Evolutionary conservation across 805 yeast species (phyloP).

Genomic region (Pichia paraexigua): DNA sequence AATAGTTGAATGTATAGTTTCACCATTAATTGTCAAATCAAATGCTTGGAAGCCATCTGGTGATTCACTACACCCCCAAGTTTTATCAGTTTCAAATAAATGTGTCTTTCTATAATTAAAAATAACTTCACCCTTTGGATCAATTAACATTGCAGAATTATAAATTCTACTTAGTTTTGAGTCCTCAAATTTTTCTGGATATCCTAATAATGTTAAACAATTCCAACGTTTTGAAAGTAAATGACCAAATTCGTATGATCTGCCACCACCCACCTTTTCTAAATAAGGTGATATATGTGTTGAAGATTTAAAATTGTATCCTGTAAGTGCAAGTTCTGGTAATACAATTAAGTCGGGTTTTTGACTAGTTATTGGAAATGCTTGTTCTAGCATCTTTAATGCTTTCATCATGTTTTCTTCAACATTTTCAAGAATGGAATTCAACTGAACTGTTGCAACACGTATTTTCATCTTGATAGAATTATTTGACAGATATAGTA

Average conservation of each 20-base stretch:
- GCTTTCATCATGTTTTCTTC: conserved; percentile 47
- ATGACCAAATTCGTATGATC: conserved; percentile 49
- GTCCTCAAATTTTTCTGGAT: conserved; percentile 51
- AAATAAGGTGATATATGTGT: conserved; percentile 49
- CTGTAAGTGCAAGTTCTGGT: conserved; percentile 81
- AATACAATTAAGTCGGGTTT: conserved; percentile 62
- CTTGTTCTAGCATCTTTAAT: conserved; percentile 30
- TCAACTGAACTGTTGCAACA: conserved; percentile 62
- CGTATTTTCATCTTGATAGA: conserved; percentile 36
- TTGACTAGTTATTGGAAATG: conserved; percentile 9
- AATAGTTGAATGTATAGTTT: conserved; percentile 39
- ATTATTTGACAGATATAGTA: background rate
- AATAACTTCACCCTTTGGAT: conserved; percentile 49
- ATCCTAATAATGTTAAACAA: conserved; percentile 73
- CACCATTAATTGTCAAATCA: conserved; percentile 30
- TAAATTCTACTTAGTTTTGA: conserved; percentile 30
- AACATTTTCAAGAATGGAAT: conserved; percentile 54
- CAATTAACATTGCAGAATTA: conserved; percentile 65
- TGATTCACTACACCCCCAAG: conserved; percentile 72
- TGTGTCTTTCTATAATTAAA: conserved; percentile 70
- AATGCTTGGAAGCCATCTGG: conserved; percentile 51
- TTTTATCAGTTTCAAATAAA: conserved; percentile 69
- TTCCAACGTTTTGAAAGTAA: conserved; percentile 39
- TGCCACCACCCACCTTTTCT: conserved; percentile 34
- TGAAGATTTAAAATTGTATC: conserved; percentile 56